Evolutionary conservation across 257 asterid species (phyloP), one percentile per base, ranked within the genome.

Genomic region (Plantago ovata): DNA sequence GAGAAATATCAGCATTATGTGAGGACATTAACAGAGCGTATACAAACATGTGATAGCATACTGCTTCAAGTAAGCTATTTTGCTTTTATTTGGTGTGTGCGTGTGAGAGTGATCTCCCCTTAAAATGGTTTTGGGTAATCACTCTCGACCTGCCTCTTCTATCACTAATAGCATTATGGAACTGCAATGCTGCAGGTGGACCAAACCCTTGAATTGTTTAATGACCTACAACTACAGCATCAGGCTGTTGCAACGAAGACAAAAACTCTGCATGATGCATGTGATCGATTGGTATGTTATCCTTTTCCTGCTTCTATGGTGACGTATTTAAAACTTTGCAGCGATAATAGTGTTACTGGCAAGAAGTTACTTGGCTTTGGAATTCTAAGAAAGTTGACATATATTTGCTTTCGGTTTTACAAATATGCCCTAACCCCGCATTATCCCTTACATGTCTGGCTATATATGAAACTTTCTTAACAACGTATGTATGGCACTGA

Each of bases 1-100:
- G 97, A 89, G 77, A 93, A 93, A 60, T 93, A 93, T 80, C 97
- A 93, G 87, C 96, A 86, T 67, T 93, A 93, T 62, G 97, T 86
- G 74, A 85, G 75, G 78, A 84, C 89, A 58, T 78, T 93, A 67
- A 82, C 94, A 7, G 97, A 82, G 73, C 69, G 85, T 68, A 82
- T 93, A 78, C 97, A 82, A 67, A 93, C 95, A 54, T 93, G 99
- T 51, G 96, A 93, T 70, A 83, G 81, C 66, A 89, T 93, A 66
- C 95, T 93, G 60, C 73, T 75, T 68, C 99, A 89, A 95, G 99
- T 73, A 68, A 58, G 53, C 48, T 68, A 56, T 41, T 33, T 41
- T 41, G 41, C 41, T 65, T 49, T 53, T 60, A 4, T 42, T 48
- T 32, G 19, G 20, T 21, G 45, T 22, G 21, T 59, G 32, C 13